Conservation (phyloP, 116 monocot species). For the Iris pallida region DNA sequence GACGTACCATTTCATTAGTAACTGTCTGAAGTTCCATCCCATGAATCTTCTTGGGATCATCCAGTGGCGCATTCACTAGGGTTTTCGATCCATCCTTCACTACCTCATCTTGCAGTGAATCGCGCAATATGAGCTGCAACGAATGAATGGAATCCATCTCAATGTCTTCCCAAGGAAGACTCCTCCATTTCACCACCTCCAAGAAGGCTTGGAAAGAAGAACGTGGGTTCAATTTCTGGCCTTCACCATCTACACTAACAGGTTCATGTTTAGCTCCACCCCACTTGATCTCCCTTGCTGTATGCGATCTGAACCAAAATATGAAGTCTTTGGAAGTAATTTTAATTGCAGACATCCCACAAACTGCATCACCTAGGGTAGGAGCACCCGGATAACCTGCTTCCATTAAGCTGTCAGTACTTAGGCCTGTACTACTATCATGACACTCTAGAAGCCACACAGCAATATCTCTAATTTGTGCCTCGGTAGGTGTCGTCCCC, state of each 20-base stretch:
- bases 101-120: constrained; percentile 38
- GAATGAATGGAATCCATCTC: constrained; percentile 98
- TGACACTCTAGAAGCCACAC: constrained; percentile 70
- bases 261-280: constrained; percentile 79
- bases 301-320: constrained; percentile 94
- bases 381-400: constrained; percentile 71
- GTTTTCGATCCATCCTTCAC: constrained; percentile 22
- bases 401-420: constrained; percentile 82
- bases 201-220: constrained; percentile 89
- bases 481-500: constrained; percentile 52
- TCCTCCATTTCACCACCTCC: constrained; percentile 74
- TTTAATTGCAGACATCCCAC: constrained; percentile 93
- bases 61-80: constrained; percentile 26
- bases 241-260: constrained; percentile 31
- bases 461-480: constrained; percentile 51
- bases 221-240: constrained; percentile 72
- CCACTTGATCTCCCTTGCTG: constrained; percentile 86
- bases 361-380: constrained; percentile 61
- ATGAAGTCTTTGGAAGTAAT: constrained; percentile 70
- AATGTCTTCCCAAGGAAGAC: constrained; percentile 82
- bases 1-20: constrained; percentile 89
- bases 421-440: constrained; percentile 73
- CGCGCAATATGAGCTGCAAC: constrained; percentile 82
- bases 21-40: constrained; percentile 52
- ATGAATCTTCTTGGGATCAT: constrained; percentile 42